phyloP scores from a whole-genome alignment of 1,284 basidiomycete genomes.

The Athelia sp. region DNA sequence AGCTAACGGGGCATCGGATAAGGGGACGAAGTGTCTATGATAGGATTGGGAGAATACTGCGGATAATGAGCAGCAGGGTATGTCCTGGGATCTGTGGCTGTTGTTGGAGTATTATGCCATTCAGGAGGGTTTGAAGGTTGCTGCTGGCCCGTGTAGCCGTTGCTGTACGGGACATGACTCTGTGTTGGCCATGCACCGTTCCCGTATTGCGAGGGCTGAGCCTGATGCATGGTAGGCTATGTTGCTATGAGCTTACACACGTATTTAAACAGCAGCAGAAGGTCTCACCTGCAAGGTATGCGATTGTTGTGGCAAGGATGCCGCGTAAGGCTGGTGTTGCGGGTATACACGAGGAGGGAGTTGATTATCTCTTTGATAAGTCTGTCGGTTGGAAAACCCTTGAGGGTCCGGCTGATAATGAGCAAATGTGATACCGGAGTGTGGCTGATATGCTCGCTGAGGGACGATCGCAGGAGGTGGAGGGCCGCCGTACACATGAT shows the following conservation, averaged over 20 bases:
- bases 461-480: not conserved
- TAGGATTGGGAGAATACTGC: not conserved
- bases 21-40: not conserved
- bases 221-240: not conserved
- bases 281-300: conserved; percentile 3
- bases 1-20: not conserved
- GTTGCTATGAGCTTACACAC: not conserved
- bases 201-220: not conserved
- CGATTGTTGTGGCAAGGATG: not conserved
- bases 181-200: not conserved
- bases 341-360: not conserved
- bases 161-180: not conserved
- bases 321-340: conserved; percentile 5
- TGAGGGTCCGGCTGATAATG: conserved; percentile 47
- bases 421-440: conserved; percentile 31
- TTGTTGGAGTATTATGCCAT: not conserved
- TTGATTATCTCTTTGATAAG: not conserved
- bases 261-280: not conserved
- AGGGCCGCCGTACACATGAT: not conserved
- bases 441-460: conserved; percentile 6
- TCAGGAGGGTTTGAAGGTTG: not conserved
- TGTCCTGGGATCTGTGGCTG: not conserved
- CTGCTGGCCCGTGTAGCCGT: not conserved
- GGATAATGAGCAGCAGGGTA: not conserved
- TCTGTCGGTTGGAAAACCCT: conserved; percentile 29